These are phyloP conservation scores for Massariosphaeria phaeospora DNA, from an alignment of 495 filamentous ascomycete species.

Conservation along the genomic window DNA sequence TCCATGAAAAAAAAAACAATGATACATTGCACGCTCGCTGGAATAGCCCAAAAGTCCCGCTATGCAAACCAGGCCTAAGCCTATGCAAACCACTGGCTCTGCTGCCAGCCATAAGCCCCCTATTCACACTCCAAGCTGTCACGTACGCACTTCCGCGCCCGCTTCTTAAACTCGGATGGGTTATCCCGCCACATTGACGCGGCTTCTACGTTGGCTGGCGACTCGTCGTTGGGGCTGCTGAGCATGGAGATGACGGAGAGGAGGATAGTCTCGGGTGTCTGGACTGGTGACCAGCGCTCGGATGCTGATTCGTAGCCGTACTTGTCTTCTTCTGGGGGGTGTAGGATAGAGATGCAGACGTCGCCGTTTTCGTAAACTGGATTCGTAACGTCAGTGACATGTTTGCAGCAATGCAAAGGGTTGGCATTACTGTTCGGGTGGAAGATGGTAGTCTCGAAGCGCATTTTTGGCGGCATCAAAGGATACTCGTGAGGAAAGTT, in stretches of 20 bases:
- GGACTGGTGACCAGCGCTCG: constrained; percentile 95
- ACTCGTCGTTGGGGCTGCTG: constrained; percentile 89
- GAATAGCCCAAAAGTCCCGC: neutral
- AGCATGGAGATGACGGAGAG: constrained; percentile 92
- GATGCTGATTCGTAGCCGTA: constrained; percentile 90
- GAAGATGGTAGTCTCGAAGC: constrained; percentile 83
- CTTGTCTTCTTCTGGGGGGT: constrained; percentile 92
- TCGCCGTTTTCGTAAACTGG: constrained; percentile 78
- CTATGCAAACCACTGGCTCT: too few species aligned
- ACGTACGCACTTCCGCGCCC: constrained; percentile 71
- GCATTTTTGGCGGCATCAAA: constrained; percentile 83
- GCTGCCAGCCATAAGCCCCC: neutral
- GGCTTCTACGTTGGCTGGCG: constrained; percentile 90
- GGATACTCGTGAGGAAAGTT: constrained; percentile 80
- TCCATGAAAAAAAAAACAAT: neutral
- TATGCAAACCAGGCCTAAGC: neutral
- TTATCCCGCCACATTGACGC: constrained; percentile 83
- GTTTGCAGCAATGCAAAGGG: neutral
- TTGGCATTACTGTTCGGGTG: constrained; percentile 72
- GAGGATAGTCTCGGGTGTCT: constrained; percentile 92
- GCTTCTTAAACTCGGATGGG: constrained; percentile 69
- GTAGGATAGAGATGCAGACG: constrained; percentile 95
- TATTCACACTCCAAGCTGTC: constrained; percentile 60
- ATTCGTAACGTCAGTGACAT: neutral
- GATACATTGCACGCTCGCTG: neutral